phyloP scores from a whole-genome alignment of 2,329 filamentous ascomycete genomes.

The Trichothecium roseum region DNA sequence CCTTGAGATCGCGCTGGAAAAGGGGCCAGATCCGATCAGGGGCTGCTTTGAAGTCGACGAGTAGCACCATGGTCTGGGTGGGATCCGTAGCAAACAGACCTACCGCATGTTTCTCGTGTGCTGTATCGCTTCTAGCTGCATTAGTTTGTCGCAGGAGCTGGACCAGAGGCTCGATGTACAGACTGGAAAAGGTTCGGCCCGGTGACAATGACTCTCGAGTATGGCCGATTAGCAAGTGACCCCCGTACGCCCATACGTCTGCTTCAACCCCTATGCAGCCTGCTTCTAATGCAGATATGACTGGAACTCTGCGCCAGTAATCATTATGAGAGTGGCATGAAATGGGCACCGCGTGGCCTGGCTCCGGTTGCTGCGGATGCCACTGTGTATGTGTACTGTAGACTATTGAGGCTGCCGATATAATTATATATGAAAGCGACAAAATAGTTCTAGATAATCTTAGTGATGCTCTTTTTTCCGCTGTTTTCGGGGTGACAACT shows the following conservation, averaged over 20 bases:
- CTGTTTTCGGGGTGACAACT: too few species aligned
- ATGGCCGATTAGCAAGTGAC: constrained; percentile 53
- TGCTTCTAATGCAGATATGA: constrained; percentile 49
- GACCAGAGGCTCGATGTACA: constrained; percentile 57
- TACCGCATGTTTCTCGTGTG: too few species aligned
- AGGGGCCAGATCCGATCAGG: constrained; percentile 12
- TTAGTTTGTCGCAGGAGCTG: constrained; percentile 43
- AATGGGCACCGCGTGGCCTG: constrained; percentile 26
- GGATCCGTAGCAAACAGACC: constrained; percentile 49
- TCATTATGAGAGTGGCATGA: constrained; percentile 61
- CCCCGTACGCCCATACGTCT: constrained; percentile 54
- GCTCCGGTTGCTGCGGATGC: too few species aligned
- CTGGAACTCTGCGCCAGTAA: constrained; percentile 54
- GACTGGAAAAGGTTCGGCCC: constrained; percentile 44
- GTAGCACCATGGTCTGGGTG: constrained; percentile 44
- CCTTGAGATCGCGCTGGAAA: constrained; percentile 31
- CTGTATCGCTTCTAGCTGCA: constrained; percentile 31
- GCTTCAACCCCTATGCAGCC: constrained; percentile 57
- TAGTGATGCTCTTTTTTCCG: too few species aligned
- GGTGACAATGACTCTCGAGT: constrained; percentile 39
- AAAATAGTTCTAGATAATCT: too few species aligned
- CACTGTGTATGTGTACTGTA: too few species aligned
- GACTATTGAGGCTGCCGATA: constrained; percentile 5
- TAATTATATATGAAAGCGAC: too few species aligned
- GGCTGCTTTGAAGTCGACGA: constrained; percentile 59